These are phyloP conservation scores for Calonectria leucothoes DNA, from an alignment of 2,329 filamentous ascomycete species.

Conservation along the genomic window DNA sequence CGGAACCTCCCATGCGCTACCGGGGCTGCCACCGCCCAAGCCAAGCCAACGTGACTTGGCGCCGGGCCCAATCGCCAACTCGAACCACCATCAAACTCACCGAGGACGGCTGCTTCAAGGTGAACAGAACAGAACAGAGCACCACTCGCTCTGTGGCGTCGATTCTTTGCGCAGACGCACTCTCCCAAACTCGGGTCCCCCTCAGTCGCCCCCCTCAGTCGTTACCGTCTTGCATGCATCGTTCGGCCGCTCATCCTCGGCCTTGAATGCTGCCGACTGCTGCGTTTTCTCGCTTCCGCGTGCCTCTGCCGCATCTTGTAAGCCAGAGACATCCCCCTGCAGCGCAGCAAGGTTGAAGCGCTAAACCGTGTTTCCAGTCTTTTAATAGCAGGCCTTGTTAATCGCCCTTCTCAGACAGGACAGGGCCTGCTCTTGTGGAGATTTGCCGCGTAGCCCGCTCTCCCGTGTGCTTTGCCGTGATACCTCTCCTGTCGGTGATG, in stretches of 20 bases:
- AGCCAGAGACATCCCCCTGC: background rate
- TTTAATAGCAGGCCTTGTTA: background rate
- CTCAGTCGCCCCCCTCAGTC: background rate
- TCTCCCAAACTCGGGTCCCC: background rate
- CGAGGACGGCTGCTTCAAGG: background rate
- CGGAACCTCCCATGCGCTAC: background rate
- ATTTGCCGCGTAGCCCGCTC: background rate
- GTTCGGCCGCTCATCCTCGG: background rate
- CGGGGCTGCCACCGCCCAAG: background rate
- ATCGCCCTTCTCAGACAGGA: background rate
- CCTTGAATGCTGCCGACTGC: background rate
- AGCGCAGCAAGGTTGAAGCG: background rate
- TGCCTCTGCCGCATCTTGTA: background rate
- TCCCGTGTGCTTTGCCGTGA: background rate
- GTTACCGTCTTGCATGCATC: background rate
- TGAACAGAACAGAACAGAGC: background rate
- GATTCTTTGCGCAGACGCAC: background rate
- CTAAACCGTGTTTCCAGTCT: background rate
- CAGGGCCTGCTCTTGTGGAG: background rate
- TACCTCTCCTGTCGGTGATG: conserved; percentile 20
- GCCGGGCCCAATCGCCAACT: background rate
- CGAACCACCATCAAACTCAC: background rate
- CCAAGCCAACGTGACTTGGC: background rate
- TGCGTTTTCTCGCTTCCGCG: background rate
- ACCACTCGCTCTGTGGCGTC: background rate